Base-by-base conservation (phyloP, 768 basidiomycete genomes). In the Leucocoprinus sp. region DNA sequence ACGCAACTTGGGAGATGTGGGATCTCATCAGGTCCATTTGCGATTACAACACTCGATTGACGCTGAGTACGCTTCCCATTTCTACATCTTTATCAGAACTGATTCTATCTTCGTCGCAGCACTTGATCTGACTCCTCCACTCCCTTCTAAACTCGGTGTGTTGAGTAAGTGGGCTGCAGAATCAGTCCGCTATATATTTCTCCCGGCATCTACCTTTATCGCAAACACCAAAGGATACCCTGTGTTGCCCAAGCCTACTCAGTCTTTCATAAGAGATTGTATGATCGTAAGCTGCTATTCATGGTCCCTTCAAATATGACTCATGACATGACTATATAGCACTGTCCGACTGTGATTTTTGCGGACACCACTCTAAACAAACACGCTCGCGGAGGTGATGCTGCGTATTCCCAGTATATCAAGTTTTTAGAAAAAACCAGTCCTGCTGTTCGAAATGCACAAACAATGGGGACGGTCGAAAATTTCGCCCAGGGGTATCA, bases 1-100 rank as follows among this genome's bases (percentile, higher is more conserved):
- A 82, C 54, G 75, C 71, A 5, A 90, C 87, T 0, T 99, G 96
- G 95, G 96, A 98, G 61, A 95, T 93, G 80, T 99, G 96, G 96
- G 96, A 98, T 61, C 74, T 84, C 37, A 89, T 99, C 48, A 74
- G 93, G 50, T 82, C 84, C 2, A 75, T 95, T 26, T 99, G 96
- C 61, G 83, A 83, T 47, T 95, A 93, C 61, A 80, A 78, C 57
- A 68, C 74, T 23, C 75, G 87, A 21, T 57, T 92, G 49, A 82
- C 82, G 2, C 58, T 89, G 46, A 82, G 88, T 91, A 60, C 53
- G 73, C 64, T 37, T 24, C 24, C 34, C 19, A 48, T 21, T 47
- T 42, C 31, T 40, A 33, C 37, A 38, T 39, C 26, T 5, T 8
- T 17, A 27, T n/a, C 35, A 11, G 28, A 15, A 18, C 37, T 43